These are phyloP conservation scores for Fusarium camptoceras DNA, from an alignment of 2,329 filamentous ascomycete species.

Conservation along the genomic window DNA sequence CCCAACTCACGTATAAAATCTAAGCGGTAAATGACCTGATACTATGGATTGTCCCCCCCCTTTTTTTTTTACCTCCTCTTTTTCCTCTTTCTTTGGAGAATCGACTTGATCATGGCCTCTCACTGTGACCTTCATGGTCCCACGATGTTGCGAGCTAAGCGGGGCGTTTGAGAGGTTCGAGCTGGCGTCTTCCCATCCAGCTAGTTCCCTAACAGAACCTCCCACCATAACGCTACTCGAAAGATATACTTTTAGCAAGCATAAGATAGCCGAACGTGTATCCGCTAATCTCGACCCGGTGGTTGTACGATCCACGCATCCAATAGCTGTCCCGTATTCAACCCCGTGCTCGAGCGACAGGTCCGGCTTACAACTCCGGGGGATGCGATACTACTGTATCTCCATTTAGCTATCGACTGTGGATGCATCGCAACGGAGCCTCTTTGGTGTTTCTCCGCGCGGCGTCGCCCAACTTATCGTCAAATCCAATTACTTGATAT, in stretches of 20 bases:
- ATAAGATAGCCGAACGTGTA: slow-evolving; percentile 34
- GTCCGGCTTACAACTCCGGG: slow-evolving; percentile 31
- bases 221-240: rapidly evolving
- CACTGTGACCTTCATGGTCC: slow-evolving; percentile 16
- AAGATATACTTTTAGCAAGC: slow-evolving; percentile 7
- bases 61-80: slow-evolving; percentile 10
- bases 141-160: slow-evolving; percentile 27
- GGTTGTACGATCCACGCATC: slow-evolving; percentile 35
- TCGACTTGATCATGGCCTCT: slow-evolving; percentile 2
- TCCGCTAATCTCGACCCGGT: slow-evolving; percentile 46
- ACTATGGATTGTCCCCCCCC: slow-evolving; percentile 4
- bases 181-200: background rate
- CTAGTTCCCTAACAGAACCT: slow-evolving; percentile 17
- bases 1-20: background rate
- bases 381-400: background rate
- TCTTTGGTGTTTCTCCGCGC: slow-evolving; percentile 27
- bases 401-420: slow-evolving; percentile 28
- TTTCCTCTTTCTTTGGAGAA: slow-evolving; percentile 17
- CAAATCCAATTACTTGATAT: slow-evolving; percentile 21
- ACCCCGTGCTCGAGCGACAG: slow-evolving; percentile 53
- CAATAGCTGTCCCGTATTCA: slow-evolving; percentile 47
- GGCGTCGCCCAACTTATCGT: slow-evolving; percentile 7
- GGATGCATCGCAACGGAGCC: slow-evolving; percentile 21
- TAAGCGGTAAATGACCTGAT: slow-evolving; percentile 21
- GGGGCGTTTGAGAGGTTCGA: slow-evolving; percentile 15